These are phyloP conservation scores for Panus rudis DNA, from an alignment of 768 basidiomycete species.

Conservation along the genomic window DNA sequence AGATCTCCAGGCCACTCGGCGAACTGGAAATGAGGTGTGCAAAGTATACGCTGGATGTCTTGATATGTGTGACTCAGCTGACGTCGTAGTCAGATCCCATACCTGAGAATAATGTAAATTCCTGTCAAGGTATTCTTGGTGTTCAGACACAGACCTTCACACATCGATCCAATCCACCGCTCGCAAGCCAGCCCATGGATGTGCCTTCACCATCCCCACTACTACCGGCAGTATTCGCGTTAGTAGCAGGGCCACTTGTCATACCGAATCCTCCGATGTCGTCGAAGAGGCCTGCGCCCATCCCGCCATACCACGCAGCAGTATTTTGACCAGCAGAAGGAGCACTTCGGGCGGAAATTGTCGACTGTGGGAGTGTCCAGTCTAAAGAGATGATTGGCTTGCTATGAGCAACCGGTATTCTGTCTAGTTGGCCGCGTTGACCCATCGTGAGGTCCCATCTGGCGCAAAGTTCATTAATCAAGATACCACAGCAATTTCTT, in stretches of 20 bases:
- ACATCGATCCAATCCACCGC: constrained; percentile 70
- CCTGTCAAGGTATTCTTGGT: constrained; percentile 1
- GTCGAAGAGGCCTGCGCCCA: constrained; percentile 17
- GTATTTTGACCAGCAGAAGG: constrained; percentile 6
- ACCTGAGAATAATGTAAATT: constrained; percentile 32
- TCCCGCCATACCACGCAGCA: constrained; percentile 16
- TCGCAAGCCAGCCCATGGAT: constrained; percentile 64
- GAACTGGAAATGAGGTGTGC: constrained; percentile 68
- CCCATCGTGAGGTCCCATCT: constrained; percentile 82
- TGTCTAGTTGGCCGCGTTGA: constrained; percentile 65
- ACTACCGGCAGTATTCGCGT: constrained; percentile 2
- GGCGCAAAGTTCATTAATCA: background rate
- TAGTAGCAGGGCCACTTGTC: no score
- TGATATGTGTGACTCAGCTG: constrained; percentile 41
- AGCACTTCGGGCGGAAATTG: constrained; percentile 10
- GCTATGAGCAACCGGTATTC: constrained; percentile 66
- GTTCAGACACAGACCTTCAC: constrained; percentile 49
- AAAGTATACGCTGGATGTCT: constrained; percentile 64
- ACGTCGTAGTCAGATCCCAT: constrained; percentile 59
- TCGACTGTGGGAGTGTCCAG: constrained; percentile 44
- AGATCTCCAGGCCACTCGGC: constrained; percentile 71
- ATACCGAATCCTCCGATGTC: constrained; percentile 10
- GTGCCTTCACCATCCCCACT: constrained; percentile 13
- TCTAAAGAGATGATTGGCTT: constrained; percentile 68
- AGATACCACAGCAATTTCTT: background rate